Conservation (phyloP, 192 early-diverging fungal genomes). For the Funneliformis mosseae region DNA sequence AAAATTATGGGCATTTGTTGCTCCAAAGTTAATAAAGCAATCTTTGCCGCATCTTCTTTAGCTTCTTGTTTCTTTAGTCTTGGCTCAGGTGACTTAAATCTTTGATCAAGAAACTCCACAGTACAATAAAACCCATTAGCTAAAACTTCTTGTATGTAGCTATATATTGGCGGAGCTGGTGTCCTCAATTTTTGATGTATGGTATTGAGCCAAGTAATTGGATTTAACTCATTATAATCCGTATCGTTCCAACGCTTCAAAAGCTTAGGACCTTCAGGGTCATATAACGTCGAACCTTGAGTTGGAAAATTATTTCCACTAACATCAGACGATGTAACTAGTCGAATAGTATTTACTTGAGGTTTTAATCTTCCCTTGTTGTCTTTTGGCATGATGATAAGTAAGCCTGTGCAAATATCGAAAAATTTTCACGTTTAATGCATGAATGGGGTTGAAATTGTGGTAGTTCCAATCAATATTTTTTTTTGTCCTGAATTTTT, state of each 20-base stretch:
- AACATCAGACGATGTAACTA: neutral
- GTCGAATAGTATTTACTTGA: neutral
- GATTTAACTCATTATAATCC: neutral
- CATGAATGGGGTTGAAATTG: no score
- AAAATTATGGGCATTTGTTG: neutral
- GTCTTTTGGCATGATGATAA: neutral
- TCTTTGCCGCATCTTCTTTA: conserved; percentile 16
- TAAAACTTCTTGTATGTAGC: neutral
- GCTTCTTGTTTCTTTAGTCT: conserved; percentile 25
- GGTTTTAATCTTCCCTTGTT: neutral
- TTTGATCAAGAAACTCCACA: conserved; percentile 7
- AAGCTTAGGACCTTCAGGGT: neutral
- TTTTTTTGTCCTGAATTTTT: no score
- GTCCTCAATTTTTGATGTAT: conserved; percentile 26
- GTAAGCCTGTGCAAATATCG: no score
- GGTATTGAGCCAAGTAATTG: conserved; percentile 21
- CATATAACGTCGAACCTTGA: neutral
- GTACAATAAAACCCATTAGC: conserved; percentile 11
- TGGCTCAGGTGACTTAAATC: neutral
- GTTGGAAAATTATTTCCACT: neutral
- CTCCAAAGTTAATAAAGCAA: neutral
- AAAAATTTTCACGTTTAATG: no score
- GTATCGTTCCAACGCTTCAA: neutral
- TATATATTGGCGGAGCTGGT: conserved; percentile 11
- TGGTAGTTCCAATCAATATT: no score